Conservation (phyloP, 1,284 basidiomycete species). For the Apiotrichum montevideense region DNA sequence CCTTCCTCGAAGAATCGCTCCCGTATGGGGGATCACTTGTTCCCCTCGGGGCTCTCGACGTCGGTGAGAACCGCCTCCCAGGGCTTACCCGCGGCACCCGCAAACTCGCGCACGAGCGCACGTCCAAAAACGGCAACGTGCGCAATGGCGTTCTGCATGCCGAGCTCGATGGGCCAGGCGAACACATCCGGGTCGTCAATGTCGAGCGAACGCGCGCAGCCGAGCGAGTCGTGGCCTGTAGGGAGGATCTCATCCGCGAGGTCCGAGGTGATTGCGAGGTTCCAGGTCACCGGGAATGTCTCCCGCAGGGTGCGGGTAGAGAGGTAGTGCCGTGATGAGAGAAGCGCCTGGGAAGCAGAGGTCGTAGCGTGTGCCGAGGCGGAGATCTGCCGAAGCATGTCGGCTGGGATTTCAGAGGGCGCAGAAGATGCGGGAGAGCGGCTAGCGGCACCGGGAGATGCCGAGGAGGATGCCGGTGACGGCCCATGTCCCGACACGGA, state of each 20-base stretch:
- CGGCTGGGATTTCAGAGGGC: conserved; percentile 21
- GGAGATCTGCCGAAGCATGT: conserved; percentile 32
- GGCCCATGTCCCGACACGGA: conserved; percentile 18
- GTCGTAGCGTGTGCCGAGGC: conserved; percentile 20
- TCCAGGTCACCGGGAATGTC: conserved; percentile 33
- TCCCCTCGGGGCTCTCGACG: conserved; percentile 9
- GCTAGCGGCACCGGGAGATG: conserved; percentile 12
- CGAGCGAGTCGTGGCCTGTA: conserved; percentile 31
- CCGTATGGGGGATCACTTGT: neutral
- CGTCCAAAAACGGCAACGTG: conserved; percentile 40
- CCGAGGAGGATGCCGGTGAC: conserved; percentile 15
- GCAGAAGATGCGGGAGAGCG: conserved; percentile 18
- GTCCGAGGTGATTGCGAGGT: conserved; percentile 31
- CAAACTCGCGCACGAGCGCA: conserved; percentile 34
- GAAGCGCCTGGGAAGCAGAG: conserved; percentile 22
- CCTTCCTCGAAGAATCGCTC: no score
- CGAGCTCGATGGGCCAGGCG: conserved; percentile 44
- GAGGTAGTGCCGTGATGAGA: conserved; percentile 33
- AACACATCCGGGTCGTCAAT: conserved; percentile 31
- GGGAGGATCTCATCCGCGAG: conserved; percentile 33
- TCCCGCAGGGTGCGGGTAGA: conserved; percentile 24
- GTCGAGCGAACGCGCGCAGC: conserved; percentile 31
- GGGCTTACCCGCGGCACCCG: conserved; percentile 26
- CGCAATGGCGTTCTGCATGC: conserved; percentile 37
- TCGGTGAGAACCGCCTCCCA: conserved; percentile 22